Evolutionary conservation across 345 rosid species (phyloP).

Genomic region (Cardamine chenopodiifolia): DNA sequence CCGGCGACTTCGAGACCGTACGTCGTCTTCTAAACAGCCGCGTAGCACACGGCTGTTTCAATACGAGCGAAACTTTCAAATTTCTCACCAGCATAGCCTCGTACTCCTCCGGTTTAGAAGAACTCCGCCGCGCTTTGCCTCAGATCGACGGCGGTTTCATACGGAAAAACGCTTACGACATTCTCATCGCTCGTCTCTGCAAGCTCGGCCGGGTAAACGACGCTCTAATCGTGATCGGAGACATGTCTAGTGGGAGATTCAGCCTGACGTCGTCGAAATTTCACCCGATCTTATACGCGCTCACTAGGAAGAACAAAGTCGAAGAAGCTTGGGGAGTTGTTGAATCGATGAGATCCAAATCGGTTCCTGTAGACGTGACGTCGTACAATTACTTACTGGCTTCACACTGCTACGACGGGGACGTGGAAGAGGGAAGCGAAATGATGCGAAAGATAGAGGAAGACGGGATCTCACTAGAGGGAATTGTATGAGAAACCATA

Average conservation of each 20-base stretch:
- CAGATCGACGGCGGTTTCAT: conserved; percentile 54
- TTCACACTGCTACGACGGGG: conserved; percentile 43
- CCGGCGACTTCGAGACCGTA: conserved; percentile 53
- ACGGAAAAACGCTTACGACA: conserved; percentile 55
- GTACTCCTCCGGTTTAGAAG: conserved; percentile 48
- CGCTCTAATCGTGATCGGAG: conserved; percentile 44
- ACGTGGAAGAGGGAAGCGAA: conserved; percentile 44
- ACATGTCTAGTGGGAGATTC: conserved; percentile 40
- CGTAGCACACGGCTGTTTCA: conserved; percentile 48
- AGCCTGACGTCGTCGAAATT: conserved; percentile 45
- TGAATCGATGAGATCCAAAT: conserved; percentile 43
- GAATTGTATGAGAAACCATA: neutral
- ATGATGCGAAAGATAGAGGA: conserved; percentile 55
- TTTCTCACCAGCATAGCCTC: conserved; percentile 49
- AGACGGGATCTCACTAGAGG: conserved; percentile 44
- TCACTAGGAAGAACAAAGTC: conserved; percentile 44
- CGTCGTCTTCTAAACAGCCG: conserved; percentile 62
- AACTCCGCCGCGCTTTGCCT: conserved; percentile 46
- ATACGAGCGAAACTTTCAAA: conserved; percentile 61
- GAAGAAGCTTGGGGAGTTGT: conserved; percentile 55
- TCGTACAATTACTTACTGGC: conserved; percentile 56
- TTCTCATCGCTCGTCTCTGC: conserved; percentile 62
- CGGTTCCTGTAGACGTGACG: conserved; percentile 49
- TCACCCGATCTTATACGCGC: conserved; percentile 52
- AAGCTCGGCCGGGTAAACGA: conserved; percentile 48